Evolutionary conservation across 352 stramenopile species (phyloP).

Genomic region (Lagenidium giganteum): DNA sequence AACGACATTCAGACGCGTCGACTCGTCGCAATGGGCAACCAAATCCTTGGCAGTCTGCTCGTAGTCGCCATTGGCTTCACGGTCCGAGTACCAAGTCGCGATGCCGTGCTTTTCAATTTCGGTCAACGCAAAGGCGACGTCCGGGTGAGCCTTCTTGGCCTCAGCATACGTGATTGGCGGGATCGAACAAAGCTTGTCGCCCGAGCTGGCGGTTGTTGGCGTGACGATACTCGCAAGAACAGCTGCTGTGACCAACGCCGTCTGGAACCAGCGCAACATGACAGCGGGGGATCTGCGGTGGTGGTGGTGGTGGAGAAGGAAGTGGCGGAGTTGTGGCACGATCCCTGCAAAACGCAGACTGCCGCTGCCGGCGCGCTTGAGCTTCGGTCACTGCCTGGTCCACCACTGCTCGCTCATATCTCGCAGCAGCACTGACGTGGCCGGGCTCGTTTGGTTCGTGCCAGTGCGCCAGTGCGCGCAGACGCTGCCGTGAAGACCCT

Average conservation of each 20-base stretch:
- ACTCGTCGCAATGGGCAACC: slow-evolving; percentile 25
- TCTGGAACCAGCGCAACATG: slow-evolving; percentile 10
- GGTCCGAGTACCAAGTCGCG: slow-evolving; percentile 69
- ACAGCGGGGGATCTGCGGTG: slow-evolving; percentile 36
- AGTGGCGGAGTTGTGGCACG: too few species aligned
- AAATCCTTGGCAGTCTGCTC: slow-evolving; percentile 19
- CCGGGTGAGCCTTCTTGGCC: slow-evolving; percentile 39
- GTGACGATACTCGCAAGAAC: too few species aligned
- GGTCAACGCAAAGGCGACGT: slow-evolving; percentile 37
- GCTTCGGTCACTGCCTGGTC: too few species aligned
- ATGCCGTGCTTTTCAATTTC: slow-evolving; percentile 47
- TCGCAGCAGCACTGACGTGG: too few species aligned
- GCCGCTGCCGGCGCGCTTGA: too few species aligned
- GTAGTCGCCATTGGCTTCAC: slow-evolving; percentile 29
- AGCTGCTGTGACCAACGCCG: slow-evolving; percentile 1
- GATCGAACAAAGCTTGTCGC: slow-evolving; percentile 46
- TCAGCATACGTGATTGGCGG: slow-evolving; percentile 31
- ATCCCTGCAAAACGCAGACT: too few species aligned
- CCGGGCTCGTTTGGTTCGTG: too few species aligned
- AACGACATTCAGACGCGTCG: slow-evolving; percentile 42
- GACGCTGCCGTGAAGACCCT: too few species aligned
- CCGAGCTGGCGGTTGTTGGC: too few species aligned
- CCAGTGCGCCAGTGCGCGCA: too few species aligned
- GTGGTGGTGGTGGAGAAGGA: slow-evolving; percentile 27
- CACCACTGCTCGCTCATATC: too few species aligned